Evolutionary conservation across 805 yeast genomes (phyloP), one percentile per base, ranked within the genome.

Genomic region (Myxozyma melibiosi): DNA sequence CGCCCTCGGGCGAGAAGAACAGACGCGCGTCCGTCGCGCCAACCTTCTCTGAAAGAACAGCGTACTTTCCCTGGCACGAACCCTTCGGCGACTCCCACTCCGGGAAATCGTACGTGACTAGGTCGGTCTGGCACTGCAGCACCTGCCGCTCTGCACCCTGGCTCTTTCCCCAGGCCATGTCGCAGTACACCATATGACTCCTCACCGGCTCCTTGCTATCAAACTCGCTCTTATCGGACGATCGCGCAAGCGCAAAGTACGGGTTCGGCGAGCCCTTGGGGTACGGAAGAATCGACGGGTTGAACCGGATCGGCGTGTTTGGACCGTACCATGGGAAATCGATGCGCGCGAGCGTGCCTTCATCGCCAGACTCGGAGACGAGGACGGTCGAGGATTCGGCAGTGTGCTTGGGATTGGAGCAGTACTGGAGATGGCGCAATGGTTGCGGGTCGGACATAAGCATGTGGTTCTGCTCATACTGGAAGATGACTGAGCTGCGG

Each of bases 1-100:
- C 63, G 16, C 63, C 63, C 16, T 24, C 7, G 6, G 62, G 62
- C 8, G 62, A 57, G 33, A 51, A 44, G 30, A 57, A 59, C 22
- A 51, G 18, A 9, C 61, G 53, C 2, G 62, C 50, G 28, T 59
- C 63, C 39, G n/a, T 39, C 14, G 43, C 43, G 27, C 43, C 43
- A 20, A 39, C 43, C 5, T 14, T 14, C 27, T 22, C 9, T 2
- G n/a, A 6, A 9, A 39, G n/a, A 9, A 39, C 2, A 16, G 28
- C 24, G n/a, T 3, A 39, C 43, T 20, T 16, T 27, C 4, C 27
- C 2, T 9, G 20, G n/a, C 43, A 39, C 9, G 43, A 39, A 16
- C 28, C 43, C n/a, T n/a, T 3, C 11, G 43, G 43, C 9, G 43
- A 28, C 2, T 24, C 28, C 43, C 43, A 39, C 3, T 39, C 39